A percentile compares a stretch with the other conserved stretches of the same genome.
Evolutionary conservation across 2,329 filamentous ascomycete species (phyloP).

Genomic region (Colletotrichum somersetense): DNA sequence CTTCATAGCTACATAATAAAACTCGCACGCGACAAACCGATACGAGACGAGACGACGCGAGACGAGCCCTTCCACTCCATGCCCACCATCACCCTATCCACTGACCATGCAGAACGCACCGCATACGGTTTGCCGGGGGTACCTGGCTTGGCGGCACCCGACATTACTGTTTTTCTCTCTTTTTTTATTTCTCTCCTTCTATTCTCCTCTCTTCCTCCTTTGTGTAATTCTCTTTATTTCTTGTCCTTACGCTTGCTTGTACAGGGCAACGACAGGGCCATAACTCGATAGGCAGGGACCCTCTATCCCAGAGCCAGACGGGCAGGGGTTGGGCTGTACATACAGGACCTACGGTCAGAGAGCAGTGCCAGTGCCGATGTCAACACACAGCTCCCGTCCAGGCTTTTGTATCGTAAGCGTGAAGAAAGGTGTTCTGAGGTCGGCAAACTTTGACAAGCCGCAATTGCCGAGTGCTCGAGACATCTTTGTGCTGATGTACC

Average conservation of each 20-base stretch:
- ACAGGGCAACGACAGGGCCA: constrained; percentile 19
- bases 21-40: constrained; percentile 24
- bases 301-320: constrained; percentile 3
- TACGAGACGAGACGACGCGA: constrained; percentile 26
- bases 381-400: constrained; percentile 18
- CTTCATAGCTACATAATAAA: constrained; percentile 3
- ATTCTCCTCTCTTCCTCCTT: neutral
- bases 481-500: constrained; percentile 15
- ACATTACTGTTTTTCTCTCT: neutral
- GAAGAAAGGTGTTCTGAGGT: neutral
- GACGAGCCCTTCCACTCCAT: constrained; percentile 4
- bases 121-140: neutral
- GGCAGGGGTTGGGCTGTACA: neutral
- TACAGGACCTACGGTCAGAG: neutral
- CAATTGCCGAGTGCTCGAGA: constrained; percentile 26
- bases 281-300: neutral
- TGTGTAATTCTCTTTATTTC: neutral
- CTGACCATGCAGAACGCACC: constrained; percentile 11
- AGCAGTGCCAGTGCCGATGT: constrained; percentile 29
- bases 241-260: constrained; percentile 21
- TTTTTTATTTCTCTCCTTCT: no score
- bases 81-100: constrained; percentile 3
- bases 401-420: neutral
- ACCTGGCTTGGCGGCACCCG: constrained; percentile 7
- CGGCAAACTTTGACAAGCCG: constrained; percentile 22